A percentile compares a stretch with the other conserved stretches of the same genome.
Conservation (phyloP, 208 protist species). For the Tritrichomonas musculus region DNA sequence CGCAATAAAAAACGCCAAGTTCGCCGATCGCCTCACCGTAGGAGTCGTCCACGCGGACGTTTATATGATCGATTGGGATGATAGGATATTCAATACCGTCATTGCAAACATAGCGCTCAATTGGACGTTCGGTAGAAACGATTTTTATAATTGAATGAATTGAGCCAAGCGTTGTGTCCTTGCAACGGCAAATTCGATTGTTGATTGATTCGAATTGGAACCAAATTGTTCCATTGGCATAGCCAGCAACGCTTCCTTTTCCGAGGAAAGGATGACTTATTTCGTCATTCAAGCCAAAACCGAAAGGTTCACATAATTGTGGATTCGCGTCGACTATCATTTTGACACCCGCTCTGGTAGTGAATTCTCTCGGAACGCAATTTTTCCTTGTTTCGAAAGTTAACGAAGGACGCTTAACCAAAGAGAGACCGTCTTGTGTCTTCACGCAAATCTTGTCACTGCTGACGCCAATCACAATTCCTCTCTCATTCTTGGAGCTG, state of each 20-base stretch:
- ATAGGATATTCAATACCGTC: constrained; percentile 16
- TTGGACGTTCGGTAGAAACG: neutral
- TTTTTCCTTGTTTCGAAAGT: neutral
- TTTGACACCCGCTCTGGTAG: neutral
- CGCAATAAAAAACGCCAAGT: constrained; percentile 1
- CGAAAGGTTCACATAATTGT: neutral
- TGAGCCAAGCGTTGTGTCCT: no score
- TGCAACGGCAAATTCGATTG: neutral
- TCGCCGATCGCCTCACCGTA: neutral
- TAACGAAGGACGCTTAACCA: neutral
- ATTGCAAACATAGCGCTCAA: neutral
- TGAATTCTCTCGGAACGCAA: neutral
- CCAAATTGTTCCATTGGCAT: neutral
- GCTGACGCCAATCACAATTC: neutral
- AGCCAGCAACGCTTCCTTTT: neutral
- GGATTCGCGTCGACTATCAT: neutral
- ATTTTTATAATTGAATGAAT: neutral
- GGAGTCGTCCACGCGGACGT: neutral
- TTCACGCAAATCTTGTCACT: neutral
- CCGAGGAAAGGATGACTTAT: neutral
- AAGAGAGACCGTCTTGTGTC: neutral
- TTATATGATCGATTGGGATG: neutral
- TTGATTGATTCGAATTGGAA: neutral
- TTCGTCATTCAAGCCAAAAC: neutral
- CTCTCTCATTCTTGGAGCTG: neutral